Percentiles rank a stretch among this genome's conserved stretches.
Conservation (phyloP, 352 stramenopile genomes). For the Phytopythium aichiense region DNA sequence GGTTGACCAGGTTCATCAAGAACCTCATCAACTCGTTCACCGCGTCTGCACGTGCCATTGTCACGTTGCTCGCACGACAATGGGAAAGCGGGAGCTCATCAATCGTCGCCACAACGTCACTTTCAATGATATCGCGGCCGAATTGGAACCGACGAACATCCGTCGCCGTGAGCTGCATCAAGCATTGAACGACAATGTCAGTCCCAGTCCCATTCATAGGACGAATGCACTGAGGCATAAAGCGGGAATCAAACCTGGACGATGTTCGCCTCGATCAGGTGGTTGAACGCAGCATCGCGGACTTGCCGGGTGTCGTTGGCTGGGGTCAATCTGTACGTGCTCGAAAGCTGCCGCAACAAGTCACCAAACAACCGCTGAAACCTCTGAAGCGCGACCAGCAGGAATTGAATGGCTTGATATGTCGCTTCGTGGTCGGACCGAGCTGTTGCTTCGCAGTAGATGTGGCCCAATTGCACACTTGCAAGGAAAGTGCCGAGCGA, state of each 20-base stretch:
- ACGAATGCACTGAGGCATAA: background rate
- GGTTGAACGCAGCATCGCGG: conserved; percentile 43
- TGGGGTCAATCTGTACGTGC: conserved; percentile 33
- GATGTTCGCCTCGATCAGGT: conserved; percentile 34
- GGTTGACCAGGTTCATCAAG: conserved; percentile 28
- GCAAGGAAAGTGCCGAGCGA: background rate
- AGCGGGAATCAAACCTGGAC: conserved; percentile 24
- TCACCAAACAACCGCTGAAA: conserved; percentile 38
- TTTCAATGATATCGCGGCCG: conserved; percentile 13
- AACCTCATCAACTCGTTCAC: conserved; percentile 41
- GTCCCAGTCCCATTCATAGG: background rate
- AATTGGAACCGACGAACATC: conserved; percentile 8
- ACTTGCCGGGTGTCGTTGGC: conserved; percentile 37
- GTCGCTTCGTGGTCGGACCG: conserved; percentile 42
- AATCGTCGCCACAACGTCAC: conserved; percentile 34
- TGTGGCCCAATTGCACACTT: conserved; percentile 33
- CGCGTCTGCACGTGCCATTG: conserved; percentile 32
- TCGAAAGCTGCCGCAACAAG: conserved; percentile 37
- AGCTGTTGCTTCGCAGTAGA: conserved; percentile 29
- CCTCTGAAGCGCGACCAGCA: conserved; percentile 33
- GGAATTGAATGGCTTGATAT: conserved; percentile 31
- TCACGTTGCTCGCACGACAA: conserved; percentile 17
- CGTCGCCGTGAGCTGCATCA: conserved; percentile 13
- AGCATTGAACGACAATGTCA: background rate
- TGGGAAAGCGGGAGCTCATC: conserved; percentile 33